phyloP scores from a whole-genome alignment of 1,284 basidiomycete species.

The Apiotrichum sp. region DNA sequence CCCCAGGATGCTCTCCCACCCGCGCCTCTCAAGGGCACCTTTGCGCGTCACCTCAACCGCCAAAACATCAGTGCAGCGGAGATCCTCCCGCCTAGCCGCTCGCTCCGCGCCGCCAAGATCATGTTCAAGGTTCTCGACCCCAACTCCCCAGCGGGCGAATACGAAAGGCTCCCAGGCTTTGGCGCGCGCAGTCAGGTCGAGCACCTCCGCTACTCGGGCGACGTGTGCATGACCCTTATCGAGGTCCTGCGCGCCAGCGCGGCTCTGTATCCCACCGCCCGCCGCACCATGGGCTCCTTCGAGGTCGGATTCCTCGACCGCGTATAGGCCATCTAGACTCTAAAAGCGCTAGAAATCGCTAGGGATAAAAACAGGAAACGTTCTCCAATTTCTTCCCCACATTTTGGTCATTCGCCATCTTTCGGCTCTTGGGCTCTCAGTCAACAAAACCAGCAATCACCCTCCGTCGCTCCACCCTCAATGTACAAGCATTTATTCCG shows the following conservation, averaged over 20 bases:
- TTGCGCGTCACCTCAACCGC: not conserved
- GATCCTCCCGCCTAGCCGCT: not conserved
- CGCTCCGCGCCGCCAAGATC: slow-evolving; percentile 31
- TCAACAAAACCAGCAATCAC: too few relatives aligned
- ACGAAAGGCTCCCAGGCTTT: slow-evolving; percentile 8
- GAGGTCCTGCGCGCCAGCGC: slow-evolving; percentile 26
- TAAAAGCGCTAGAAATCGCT: not conserved
- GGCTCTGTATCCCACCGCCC: slow-evolving; percentile 23
- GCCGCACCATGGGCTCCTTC: slow-evolving; percentile 31
- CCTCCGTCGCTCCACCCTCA: too few relatives aligned
- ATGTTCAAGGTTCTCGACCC: slow-evolving; percentile 31
- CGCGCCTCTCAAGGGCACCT: not conserved
- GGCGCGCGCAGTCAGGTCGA: slow-evolving; percentile 26
- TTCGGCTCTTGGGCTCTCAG: too few relatives aligned
- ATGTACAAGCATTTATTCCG: too few relatives aligned
- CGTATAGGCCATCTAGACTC: not conserved
- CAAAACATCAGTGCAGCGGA: slow-evolving; percentile 5
- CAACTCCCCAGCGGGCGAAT: slow-evolving; percentile 1
- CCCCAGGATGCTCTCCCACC: not conserved
- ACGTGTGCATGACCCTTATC: slow-evolving; percentile 28
- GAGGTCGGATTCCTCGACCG: slow-evolving; percentile 40
- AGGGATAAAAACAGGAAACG: too few relatives aligned
- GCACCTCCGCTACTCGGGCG: slow-evolving; percentile 29
- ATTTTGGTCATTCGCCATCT: too few relatives aligned
- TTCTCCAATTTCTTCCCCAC: too few relatives aligned